Conservation (phyloP, 1,284 basidiomycete genomes). For the Puccinia polysora region DNA sequence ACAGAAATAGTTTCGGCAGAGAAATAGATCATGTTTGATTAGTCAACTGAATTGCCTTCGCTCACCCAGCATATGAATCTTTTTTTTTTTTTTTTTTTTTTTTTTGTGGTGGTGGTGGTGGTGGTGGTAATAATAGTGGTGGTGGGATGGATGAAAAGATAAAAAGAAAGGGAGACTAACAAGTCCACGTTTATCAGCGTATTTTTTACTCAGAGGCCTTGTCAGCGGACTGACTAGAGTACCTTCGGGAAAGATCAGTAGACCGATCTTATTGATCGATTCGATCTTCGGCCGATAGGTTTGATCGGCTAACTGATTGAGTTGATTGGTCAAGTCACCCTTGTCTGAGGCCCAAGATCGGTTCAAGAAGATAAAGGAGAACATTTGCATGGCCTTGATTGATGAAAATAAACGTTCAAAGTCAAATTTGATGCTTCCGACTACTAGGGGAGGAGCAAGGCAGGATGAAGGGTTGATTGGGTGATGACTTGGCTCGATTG, state of each 20-base stretch:
- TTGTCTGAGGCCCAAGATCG: conserved; percentile 81
- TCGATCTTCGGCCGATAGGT: conserved; percentile 29
- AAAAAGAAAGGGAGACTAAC: conserved; percentile 58
- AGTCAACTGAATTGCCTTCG: no score
- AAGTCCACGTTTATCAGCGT: conserved; percentile 72
- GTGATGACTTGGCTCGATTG: background rate
- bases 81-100: no score
- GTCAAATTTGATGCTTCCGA: no score
- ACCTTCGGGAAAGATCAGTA: conserved; percentile 87
- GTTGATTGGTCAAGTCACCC: conserved; percentile 61
- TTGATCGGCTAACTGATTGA: conserved; percentile 59
- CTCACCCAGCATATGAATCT: no score
- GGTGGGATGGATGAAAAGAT: conserved; percentile 34
- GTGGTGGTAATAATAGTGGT: background rate
- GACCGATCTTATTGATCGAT: conserved; percentile 67
- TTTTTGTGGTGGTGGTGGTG: no score
- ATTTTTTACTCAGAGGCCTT: conserved; percentile 73
- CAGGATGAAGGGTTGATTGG: background rate
- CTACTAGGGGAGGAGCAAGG: no score
- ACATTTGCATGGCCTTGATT: conserved; percentile 78
- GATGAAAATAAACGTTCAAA: conserved; percentile 1
- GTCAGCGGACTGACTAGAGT: conserved; percentile 80
- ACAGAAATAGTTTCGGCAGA: conserved; percentile 7
- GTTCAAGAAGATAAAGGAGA: conserved; percentile 79
- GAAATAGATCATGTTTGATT: no score